Evolutionary conservation across 139 green algal genomes (phyloP).

Genomic region (Chlorella vulgaris): DNA sequence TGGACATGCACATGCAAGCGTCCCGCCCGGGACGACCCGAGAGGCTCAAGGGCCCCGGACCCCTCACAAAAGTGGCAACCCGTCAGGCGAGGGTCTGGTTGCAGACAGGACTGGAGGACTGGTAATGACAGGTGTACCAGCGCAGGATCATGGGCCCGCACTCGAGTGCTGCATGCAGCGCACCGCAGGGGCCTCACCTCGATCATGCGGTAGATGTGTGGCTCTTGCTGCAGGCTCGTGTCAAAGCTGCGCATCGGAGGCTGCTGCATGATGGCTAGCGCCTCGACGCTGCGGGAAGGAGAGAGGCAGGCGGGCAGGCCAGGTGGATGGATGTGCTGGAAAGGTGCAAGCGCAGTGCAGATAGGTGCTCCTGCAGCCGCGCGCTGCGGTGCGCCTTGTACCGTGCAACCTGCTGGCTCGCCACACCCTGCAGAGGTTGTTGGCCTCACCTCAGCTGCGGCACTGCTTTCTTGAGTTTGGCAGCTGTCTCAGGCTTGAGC

Average conservation of each 20-base stretch:
- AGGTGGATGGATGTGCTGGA: neutral
- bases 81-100: too few relatives aligned
- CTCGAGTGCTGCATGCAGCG: neutral
- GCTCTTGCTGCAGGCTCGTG: constrained; percentile 52
- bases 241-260: constrained; percentile 49
- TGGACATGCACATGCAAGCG: too few relatives aligned
- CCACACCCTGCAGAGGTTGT: too few relatives aligned
- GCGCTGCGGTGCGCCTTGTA: too few relatives aligned
- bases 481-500: constrained; percentile 48
- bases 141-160: too few relatives aligned
- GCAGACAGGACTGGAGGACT: too few relatives aligned
- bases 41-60: too few relatives aligned
- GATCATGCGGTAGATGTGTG: constrained; percentile 46
- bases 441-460: constrained; percentile 34
- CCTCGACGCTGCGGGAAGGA: neutral
- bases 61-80: too few relatives aligned
- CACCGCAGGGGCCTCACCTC: neutral
- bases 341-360: too few relatives aligned
- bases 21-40: too few relatives aligned
- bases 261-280: constrained; percentile 50
- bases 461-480: constrained; percentile 44
- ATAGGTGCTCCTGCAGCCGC: too few relatives aligned
- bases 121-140: too few relatives aligned
- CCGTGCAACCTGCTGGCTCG: neutral
- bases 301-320: neutral